A percentile compares a stretch with the other conserved stretches of the same genome.
These are phyloP conservation scores for Fusarium illudens DNA, from an alignment of 2,329 filamentous ascomycete species.

Conservation along the genomic window DNA sequence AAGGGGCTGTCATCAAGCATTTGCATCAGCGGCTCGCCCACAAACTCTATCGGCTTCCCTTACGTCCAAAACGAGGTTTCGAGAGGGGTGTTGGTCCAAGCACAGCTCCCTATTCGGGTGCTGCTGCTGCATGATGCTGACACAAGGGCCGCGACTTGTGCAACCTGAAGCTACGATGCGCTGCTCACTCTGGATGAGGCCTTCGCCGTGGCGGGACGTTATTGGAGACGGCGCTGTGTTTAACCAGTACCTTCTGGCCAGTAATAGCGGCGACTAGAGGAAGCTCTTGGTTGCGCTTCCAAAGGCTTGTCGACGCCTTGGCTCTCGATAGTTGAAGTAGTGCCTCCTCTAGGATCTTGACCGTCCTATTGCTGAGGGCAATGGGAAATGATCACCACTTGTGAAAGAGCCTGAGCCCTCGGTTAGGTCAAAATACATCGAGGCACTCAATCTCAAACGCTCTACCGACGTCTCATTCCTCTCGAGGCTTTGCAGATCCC, in stretches of 20 bases:
- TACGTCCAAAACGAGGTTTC: conserved; percentile 3
- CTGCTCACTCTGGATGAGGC: conserved; percentile 5
- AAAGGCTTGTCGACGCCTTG: neutral
- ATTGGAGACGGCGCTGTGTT: conserved; percentile 10
- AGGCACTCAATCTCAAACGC: neutral
- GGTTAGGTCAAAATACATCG: conserved; percentile 3
- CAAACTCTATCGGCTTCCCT: conserved; percentile 17
- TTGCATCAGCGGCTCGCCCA: conserved; percentile 27
- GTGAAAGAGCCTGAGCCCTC: neutral
- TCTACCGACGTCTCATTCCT: conserved; percentile 6
- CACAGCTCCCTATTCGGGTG: conserved; percentile 7
- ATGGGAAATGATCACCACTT: neutral
- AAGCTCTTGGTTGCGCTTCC: neutral
- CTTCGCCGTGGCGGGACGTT: conserved; percentile 30
- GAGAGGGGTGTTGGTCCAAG: conserved; percentile 7
- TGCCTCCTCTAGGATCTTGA: neutral
- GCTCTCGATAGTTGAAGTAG: neutral
- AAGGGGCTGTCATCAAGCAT: neutral
- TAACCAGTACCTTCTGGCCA: neutral
- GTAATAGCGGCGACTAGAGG: neutral
- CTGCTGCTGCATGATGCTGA: conserved; percentile 3
- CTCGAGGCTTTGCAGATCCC: neutral
- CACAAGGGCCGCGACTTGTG: neutral
- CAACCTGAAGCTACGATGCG: neutral
- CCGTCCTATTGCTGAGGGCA: neutral